Evolutionary conservation across 768 basidiomycete species (phyloP).

Genomic region (Lepiota venenata): DNA sequence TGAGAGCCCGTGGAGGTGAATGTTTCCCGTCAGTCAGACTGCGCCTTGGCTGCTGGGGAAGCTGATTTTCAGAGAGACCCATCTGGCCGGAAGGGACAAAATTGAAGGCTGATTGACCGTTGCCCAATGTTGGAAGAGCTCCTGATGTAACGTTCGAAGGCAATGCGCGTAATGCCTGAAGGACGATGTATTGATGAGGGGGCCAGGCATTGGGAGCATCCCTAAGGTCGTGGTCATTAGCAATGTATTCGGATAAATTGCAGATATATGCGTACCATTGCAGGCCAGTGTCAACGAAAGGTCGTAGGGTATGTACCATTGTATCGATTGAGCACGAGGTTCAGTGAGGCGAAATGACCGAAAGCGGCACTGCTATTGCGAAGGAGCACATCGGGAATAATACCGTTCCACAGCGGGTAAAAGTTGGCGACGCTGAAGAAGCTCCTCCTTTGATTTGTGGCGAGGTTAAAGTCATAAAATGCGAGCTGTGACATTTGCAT

Average conservation of each 20-base stretch:
- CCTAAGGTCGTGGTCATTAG: slow-evolving; percentile 34
- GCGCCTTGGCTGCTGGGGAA: slow-evolving; percentile 62
- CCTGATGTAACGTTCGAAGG: slow-evolving; percentile 67
- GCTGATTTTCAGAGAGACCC: slow-evolving; percentile 61
- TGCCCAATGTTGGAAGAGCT: slow-evolving; percentile 45
- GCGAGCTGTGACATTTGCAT: slow-evolving; percentile 42
- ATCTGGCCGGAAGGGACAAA: slow-evolving; percentile 81
- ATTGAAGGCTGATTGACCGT: slow-evolving; percentile 56
- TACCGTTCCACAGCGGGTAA: slow-evolving; percentile 86
- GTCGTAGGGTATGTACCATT: slow-evolving; percentile 86
- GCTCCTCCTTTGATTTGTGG: slow-evolving; percentile 56
- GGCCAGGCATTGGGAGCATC: slow-evolving; percentile 91
- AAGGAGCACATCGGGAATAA: slow-evolving; percentile 72
- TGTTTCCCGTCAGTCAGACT: slow-evolving; percentile 28
- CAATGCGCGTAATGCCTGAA: slow-evolving; percentile 73
- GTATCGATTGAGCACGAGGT: slow-evolving; percentile 79
- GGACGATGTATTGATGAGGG: slow-evolving; percentile 76
- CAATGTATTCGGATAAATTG: not conserved
- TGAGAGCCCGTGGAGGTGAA: slow-evolving; percentile 47
- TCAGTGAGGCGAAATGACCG: slow-evolving; percentile 67
- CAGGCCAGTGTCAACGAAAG: slow-evolving; percentile 70
- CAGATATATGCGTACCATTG: slow-evolving; percentile 58
- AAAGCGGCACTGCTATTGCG: slow-evolving; percentile 57
- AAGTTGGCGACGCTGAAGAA: slow-evolving; percentile 75
- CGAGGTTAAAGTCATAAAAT: slow-evolving; percentile 89